Conservation (phyloP, 768 basidiomycete species). For the Auricularia sp. region DNA sequence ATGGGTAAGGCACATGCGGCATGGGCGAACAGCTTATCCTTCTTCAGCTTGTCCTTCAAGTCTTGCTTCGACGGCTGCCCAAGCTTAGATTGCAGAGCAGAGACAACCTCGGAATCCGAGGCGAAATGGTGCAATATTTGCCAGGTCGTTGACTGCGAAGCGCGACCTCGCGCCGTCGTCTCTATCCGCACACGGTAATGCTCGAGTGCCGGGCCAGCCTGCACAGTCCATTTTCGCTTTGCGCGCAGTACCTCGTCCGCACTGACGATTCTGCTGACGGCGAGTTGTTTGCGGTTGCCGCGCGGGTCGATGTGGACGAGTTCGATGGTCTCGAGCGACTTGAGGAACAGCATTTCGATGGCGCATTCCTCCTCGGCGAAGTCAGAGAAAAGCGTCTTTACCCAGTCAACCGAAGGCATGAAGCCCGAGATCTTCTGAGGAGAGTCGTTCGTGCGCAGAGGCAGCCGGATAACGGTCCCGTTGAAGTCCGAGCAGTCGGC, state of each 20-base stretch:
- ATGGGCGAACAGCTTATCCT: slow-evolving; percentile 34
- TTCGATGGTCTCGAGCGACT: slow-evolving; percentile 30
- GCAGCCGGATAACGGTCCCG: slow-evolving; percentile 41
- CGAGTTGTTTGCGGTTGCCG: slow-evolving; percentile 11
- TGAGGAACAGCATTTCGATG: slow-evolving; percentile 34
- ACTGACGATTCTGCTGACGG: not conserved
- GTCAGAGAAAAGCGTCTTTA: slow-evolving; percentile 30
- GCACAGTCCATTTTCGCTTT: not conserved
- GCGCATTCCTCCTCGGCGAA: slow-evolving; percentile 33
- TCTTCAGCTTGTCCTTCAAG: slow-evolving; percentile 14
- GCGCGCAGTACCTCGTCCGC: not conserved
- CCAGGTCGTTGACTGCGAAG: too few species aligned
- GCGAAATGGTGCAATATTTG: not conserved
- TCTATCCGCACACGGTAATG: not conserved
- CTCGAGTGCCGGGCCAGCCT: not conserved
- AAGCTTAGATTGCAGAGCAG: slow-evolving; percentile 19
- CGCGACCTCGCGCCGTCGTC: too few species aligned
- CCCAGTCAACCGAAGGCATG: slow-evolving; percentile 15
- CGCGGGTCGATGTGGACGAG: slow-evolving; percentile 27
- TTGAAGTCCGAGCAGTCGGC: slow-evolving; percentile 15
- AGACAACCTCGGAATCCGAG: slow-evolving; percentile 7
- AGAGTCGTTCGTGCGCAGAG: slow-evolving; percentile 26
- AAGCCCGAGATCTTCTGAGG: slow-evolving; percentile 13
- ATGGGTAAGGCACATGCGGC: slow-evolving; percentile 27
- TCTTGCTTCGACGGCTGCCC: slow-evolving; percentile 13